These are phyloP conservation scores for Parachaetomium inaequale DNA, from an alignment of 495 filamentous ascomycete species.

Conservation along the genomic window DNA sequence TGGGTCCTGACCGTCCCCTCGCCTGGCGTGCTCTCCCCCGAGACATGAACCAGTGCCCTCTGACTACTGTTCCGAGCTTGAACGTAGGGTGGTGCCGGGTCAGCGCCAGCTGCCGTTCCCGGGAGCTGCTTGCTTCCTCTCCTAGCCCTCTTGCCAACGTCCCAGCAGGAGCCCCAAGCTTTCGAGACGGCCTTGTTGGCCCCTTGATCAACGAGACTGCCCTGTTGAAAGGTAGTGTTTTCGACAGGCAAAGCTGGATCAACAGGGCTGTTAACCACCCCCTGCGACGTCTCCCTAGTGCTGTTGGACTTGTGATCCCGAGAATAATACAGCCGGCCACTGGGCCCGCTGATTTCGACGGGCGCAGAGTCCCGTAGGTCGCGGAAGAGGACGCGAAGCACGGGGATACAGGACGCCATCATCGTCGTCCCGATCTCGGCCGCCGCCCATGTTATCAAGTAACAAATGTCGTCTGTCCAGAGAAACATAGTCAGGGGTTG, in stretches of 20 bases:
- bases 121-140: too few relatives aligned
- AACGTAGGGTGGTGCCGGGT: background rate
- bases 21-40: background rate
- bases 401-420: slow-evolving; percentile 36
- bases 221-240: too few relatives aligned
- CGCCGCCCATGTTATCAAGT: slow-evolving; percentile 28
- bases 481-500: background rate
- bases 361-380: slow-evolving; percentile 17
- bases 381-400: slow-evolving; percentile 31
- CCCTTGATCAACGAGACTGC: too few relatives aligned
- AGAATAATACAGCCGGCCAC: background rate
- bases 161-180: background rate
- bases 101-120: background rate
- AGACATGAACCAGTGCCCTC: background rate
- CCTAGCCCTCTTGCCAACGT: background rate
- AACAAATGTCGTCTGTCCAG: slow-evolving; percentile 21
- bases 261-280: background rate
- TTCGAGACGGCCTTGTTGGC: background rate
- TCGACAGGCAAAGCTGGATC: too few relatives aligned
- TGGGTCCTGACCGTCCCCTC: background rate
- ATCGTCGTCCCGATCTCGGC: slow-evolving; percentile 33
- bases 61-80: background rate
- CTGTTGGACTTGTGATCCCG: background rate
- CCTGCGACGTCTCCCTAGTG: background rate
- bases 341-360: background rate